Base-by-base conservation (phyloP, 805 yeast species). In the Metschnikowia noctiluminum region DNA sequence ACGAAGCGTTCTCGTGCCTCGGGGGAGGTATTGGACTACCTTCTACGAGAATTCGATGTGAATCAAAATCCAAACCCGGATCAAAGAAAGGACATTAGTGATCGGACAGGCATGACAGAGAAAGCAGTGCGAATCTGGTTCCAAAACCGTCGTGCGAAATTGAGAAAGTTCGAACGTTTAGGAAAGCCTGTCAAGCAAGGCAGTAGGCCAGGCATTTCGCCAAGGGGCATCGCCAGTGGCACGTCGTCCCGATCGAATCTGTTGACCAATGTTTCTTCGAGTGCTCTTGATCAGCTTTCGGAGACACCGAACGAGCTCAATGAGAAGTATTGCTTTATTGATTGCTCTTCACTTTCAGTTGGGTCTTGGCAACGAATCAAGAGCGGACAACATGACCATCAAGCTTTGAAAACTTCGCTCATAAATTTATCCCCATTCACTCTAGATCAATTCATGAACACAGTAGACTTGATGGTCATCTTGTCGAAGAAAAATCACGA, bases 101-200 rank as follows among this genome's bases (percentile, higher is more conserved):
- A 77, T 2, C 76, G 76, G 51, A 87, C 95, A 1, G 87, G 85
- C 15, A 84, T 89, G 87, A 80, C 90, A 12, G 96, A 90, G 58
- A 79, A 94, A 53, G 88, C 91, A 12, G 96, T 90, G 2, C 76
- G 96, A 47, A 90, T 90, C 38, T 90, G 97, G 97, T 90, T 89
- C 61, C 97, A 90, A 65, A 89, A 89, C 63, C 73, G 91, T 58
- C 71, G 97, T 53, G 94, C 94, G 16, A 87, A 87, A 62, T 76
- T 82, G 39, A 75, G 90, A 59, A 86, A 86, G 65, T 65, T 79
- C 59, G 87, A 82, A 57, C 76, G 83, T 49, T 66, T 76, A 63
- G 68, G 57, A 15, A 54, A 56, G 39, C 45, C 52, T 3, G 51
- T 43, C 31, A 56, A 50, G 35, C 28, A 46, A 30, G 40, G 42